phyloP scores from a whole-genome alignment of 495 filamentous ascomycete genomes.

The Podospora anserina region DNA sequence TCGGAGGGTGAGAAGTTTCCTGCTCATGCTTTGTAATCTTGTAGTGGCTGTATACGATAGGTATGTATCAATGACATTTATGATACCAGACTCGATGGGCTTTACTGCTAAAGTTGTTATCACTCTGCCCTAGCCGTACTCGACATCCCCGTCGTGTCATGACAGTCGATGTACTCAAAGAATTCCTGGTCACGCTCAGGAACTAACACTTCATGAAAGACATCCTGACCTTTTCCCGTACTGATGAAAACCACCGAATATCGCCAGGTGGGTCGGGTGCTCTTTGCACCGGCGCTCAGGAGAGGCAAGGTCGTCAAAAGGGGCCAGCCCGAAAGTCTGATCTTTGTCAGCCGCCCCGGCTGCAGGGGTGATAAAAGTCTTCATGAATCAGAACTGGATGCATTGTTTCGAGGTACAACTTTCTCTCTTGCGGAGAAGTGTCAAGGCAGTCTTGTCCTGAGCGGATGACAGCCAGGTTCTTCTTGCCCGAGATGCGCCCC shows the following conservation, averaged over 20 bases:
- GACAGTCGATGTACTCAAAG: slow-evolving; percentile 40
- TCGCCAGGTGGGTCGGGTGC: slow-evolving; percentile 34
- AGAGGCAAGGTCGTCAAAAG: slow-evolving; percentile 34
- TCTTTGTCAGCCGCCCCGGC: slow-evolving; percentile 23
- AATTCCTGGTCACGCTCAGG: slow-evolving; percentile 34
- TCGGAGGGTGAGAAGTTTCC: slow-evolving; percentile 14
- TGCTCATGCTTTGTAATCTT: slow-evolving; percentile 12
- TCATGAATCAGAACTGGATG: neutral
- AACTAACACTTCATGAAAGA: slow-evolving; percentile 39
- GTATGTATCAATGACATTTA: neutral
- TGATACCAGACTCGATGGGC: neutral
- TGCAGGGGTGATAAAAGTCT: neutral
- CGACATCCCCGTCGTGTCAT: slow-evolving; percentile 32
- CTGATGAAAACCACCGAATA: slow-evolving; percentile 34
- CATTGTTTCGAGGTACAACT: neutral
- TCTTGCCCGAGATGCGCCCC: neutral
- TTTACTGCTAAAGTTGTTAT: neutral
- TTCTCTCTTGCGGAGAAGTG: neutral
- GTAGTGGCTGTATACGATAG: neutral
- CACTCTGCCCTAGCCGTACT: slow-evolving; percentile 10
- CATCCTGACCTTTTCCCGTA: slow-evolving; percentile 29
- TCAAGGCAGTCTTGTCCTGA: neutral
- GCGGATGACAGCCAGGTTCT: neutral
- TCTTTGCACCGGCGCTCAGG: slow-evolving; percentile 36
- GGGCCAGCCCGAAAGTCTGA: slow-evolving; percentile 35